Percentiles rank a stretch among this genome's conserved stretches.
Conservation (phyloP, 352 stramenopile species). For the Hyaloperonospora brassicae region DNA sequence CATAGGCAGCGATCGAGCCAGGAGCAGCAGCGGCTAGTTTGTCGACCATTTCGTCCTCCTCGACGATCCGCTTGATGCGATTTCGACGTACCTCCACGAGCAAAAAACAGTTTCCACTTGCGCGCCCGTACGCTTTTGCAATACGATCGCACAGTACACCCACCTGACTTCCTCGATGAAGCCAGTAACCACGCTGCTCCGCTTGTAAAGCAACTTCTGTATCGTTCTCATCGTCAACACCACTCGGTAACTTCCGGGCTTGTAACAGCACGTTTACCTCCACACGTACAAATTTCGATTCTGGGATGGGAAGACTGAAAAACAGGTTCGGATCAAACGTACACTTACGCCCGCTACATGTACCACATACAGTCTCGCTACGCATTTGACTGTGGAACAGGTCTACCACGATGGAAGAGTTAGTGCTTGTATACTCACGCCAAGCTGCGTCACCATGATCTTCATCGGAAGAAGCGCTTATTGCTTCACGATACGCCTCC, state of each 20-base stretch:
- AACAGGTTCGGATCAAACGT: constrained; percentile 96
- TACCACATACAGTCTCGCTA: constrained; percentile 90
- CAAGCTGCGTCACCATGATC: constrained; percentile 87
- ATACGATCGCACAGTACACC: constrained; percentile 44
- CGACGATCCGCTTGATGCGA: constrained; percentile 69
- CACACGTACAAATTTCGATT: constrained; percentile 57
- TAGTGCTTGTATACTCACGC: constrained; percentile 85
- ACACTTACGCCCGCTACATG: constrained; percentile 89
- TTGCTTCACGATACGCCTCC: constrained; percentile 2
- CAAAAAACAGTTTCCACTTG: constrained; percentile 44
- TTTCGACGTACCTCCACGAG: constrained; percentile 58
- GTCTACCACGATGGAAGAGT: constrained; percentile 95
- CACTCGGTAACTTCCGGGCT: constrained; percentile 24
- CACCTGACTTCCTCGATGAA: constrained; percentile 41
- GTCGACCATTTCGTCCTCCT: constrained; percentile 50
- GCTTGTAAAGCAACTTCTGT: constrained; percentile 6
- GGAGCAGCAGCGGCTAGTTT: constrained; percentile 31
- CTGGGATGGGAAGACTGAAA: constrained; percentile 92
- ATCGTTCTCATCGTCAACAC: constrained; percentile 4
- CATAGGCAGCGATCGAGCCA: constrained; percentile 54
- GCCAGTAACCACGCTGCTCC: constrained; percentile 41
- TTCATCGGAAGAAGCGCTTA: constrained; percentile 41
- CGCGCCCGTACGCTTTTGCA: constrained; percentile 24
- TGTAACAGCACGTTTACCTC: constrained; percentile 62
- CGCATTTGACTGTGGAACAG: constrained; percentile 93